phyloP scores from a whole-genome alignment of 768 basidiomycete species.

The Gloeophyllum trabeum region DNA sequence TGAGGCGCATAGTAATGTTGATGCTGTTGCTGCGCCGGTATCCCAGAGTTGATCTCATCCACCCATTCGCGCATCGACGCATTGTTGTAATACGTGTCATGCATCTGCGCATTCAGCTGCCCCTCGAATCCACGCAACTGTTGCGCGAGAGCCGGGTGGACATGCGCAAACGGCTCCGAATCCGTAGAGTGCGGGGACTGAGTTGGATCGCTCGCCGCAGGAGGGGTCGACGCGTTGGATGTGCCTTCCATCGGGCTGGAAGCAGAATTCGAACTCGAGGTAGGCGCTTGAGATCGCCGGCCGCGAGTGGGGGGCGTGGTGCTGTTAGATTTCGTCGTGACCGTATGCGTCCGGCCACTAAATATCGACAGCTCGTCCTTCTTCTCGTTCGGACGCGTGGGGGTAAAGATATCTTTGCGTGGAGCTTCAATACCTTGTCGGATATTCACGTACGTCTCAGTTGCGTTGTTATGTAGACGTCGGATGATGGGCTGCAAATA shows the following conservation, averaged over 20 bases:
- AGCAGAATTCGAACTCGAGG: slow-evolving; percentile 8
- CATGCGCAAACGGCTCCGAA: slow-evolving; percentile 8
- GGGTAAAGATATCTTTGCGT: slow-evolving; percentile 49
- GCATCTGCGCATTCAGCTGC: slow-evolving; percentile 17
- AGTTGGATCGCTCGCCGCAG: slow-evolving; percentile 5
- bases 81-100: slow-evolving; percentile 3
- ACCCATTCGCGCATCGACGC: neutral
- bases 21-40: too few relatives aligned
- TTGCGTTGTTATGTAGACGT: slow-evolving; percentile 51
- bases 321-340: slow-evolving; percentile 32
- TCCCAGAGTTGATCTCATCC: too few relatives aligned
- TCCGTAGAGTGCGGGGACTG: slow-evolving; percentile 12
- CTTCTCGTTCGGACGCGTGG: slow-evolving; percentile 30
- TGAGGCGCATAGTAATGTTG: too few relatives aligned
- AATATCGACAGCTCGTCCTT: slow-evolving; percentile 69
- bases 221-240: slow-evolving; percentile 7
- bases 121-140: slow-evolving; percentile 18
- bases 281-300: slow-evolving; percentile 3
- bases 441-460: slow-evolving; percentile 35
- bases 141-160: slow-evolving; percentile 21
- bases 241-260: slow-evolving; percentile 3
- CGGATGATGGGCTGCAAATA: slow-evolving; percentile 48
- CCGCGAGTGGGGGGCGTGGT: slow-evolving; percentile 6
- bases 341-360: slow-evolving; percentile 61
- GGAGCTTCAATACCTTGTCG: slow-evolving; percentile 33